These are phyloP conservation scores for Cladophialophora yegresii DNA, from an alignment of 2,329 filamentous ascomycete genomes.

Conservation along the genomic window DNA sequence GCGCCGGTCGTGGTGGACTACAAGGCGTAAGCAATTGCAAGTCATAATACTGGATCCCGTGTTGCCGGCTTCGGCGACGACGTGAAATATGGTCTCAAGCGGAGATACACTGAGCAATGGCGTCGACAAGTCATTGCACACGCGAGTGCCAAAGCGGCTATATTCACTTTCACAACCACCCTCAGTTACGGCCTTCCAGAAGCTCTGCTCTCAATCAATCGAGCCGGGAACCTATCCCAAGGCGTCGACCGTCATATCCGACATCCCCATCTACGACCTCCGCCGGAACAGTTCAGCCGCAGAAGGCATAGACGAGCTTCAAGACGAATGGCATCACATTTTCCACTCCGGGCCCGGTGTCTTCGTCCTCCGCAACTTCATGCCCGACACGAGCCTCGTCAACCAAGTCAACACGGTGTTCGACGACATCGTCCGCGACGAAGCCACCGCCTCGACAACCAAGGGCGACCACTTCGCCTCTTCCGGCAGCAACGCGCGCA, in stretches of 20 bases:
- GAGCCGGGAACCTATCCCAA: conserved; percentile 51
- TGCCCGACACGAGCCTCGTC: conserved; percentile 48
- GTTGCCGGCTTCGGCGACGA: neutral
- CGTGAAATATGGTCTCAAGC: neutral
- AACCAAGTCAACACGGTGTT: conserved; percentile 53
- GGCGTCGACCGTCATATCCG: conserved; percentile 49
- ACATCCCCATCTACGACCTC: conserved; percentile 61
- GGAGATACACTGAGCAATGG: neutral
- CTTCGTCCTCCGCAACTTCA: conserved; percentile 59
- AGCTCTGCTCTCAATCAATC: conserved; percentile 48
- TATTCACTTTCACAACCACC: conserved; percentile 38
- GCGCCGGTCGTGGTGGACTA: neutral
- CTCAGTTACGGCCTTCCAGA: conserved; percentile 49
- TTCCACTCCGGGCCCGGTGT: conserved; percentile 61
- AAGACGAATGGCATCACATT: conserved; percentile 63
- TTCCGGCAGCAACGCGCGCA: conserved; percentile 59
- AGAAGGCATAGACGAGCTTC: conserved; percentile 46
- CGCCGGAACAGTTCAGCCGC: conserved; percentile 34
- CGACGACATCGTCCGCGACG: conserved; percentile 51
- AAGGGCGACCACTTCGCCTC: conserved; percentile 63
- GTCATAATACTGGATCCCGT: neutral
- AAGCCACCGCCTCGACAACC: conserved; percentile 37
- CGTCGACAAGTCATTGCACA: neutral
- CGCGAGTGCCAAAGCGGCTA: conserved; percentile 20
- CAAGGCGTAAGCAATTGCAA: neutral